phyloP scores from a whole-genome alignment of 2,329 filamentous ascomycete species.

The Colletotrichum truncatum region DNA sequence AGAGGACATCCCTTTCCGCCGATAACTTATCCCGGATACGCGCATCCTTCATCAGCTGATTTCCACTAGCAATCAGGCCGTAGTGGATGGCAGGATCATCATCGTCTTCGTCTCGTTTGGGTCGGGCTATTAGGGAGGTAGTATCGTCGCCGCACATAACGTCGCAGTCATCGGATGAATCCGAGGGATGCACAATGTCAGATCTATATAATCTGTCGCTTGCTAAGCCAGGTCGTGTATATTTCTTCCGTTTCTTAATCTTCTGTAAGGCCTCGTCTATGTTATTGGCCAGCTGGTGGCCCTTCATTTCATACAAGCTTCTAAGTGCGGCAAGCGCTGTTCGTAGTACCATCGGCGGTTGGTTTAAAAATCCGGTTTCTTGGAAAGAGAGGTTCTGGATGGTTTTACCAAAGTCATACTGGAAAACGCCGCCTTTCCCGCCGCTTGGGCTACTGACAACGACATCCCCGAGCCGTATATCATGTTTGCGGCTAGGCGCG shows the following conservation, averaged over 20 bases:
- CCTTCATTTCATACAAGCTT: too few species aligned
- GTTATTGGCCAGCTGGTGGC: neutral
- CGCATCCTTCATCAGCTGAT: slow-evolving; percentile 33
- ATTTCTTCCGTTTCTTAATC: neutral
- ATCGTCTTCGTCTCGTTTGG: too few species aligned
- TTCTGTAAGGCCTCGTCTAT: neutral
- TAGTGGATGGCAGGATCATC: too few species aligned
- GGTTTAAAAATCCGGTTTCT: neutral
- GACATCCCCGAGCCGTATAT: slow-evolving; percentile 25
- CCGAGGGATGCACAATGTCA: too few species aligned
- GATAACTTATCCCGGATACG: slow-evolving; percentile 4
- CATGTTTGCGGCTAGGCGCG: neutral
- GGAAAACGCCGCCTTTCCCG: slow-evolving; percentile 10
- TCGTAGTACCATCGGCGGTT: slow-evolving; percentile 1
- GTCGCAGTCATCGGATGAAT: too few species aligned
- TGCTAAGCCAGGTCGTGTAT: neutral
- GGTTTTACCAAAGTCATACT: slow-evolving; percentile 28
- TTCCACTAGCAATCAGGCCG: too few species aligned
- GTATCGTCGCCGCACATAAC: too few species aligned
- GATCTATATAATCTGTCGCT: too few species aligned
- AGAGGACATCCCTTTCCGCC: slow-evolving; percentile 36
- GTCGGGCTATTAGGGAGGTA: too few species aligned
- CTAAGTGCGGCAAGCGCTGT: too few species aligned
- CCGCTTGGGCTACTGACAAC: slow-evolving; percentile 5
- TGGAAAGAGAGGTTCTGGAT: slow-evolving; percentile 12